These are phyloP conservation scores for Lasiosphaeriaceae sp. DNA, from an alignment of 495 filamentous ascomycete species.

Conservation along the genomic window DNA sequence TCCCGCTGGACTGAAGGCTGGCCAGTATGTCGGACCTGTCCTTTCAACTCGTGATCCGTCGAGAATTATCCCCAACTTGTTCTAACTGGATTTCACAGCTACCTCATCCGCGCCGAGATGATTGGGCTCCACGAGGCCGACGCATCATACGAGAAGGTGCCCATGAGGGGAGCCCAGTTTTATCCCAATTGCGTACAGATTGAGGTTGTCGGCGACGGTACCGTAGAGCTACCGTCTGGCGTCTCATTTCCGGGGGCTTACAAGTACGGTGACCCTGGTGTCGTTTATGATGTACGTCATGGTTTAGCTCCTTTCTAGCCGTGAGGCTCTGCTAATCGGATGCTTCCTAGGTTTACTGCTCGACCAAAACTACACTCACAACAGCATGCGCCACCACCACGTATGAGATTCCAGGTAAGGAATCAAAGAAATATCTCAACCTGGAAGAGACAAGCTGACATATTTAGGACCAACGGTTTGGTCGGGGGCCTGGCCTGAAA, in stretches of 20 bases:
- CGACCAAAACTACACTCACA: slow-evolving; percentile 22
- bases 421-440: neutral
- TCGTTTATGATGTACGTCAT: slow-evolving; percentile 28
- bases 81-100: slow-evolving; percentile 12
- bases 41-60: neutral
- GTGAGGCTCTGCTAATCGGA: neutral
- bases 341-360: slow-evolving; percentile 25
- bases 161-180: slow-evolving; percentile 41
- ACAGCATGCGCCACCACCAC: slow-evolving; percentile 25
- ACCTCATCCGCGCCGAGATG: slow-evolving; percentile 46
- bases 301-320: neutral
- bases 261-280: slow-evolving; percentile 29
- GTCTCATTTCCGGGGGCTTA: slow-evolving; percentile 34
- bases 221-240: slow-evolving; percentile 26
- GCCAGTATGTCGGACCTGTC: slow-evolving; percentile 26
- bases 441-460: neutral
- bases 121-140: slow-evolving; percentile 45
- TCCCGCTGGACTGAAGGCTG: slow-evolving; percentile 38
- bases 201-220: slow-evolving; percentile 35
- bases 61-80: no score
- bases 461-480: slow-evolving; percentile 27
- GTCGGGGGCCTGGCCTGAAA: slow-evolving; percentile 34
- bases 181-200: slow-evolving; percentile 46
- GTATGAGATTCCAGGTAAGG: slow-evolving; percentile 21
- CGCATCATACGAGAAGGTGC: slow-evolving; percentile 25